A percentile compares a stretch with the other conserved stretches of the same genome.
phyloP scores from a whole-genome alignment of 768 basidiomycete genomes.

The Pulveroboletus sp. region DNA sequence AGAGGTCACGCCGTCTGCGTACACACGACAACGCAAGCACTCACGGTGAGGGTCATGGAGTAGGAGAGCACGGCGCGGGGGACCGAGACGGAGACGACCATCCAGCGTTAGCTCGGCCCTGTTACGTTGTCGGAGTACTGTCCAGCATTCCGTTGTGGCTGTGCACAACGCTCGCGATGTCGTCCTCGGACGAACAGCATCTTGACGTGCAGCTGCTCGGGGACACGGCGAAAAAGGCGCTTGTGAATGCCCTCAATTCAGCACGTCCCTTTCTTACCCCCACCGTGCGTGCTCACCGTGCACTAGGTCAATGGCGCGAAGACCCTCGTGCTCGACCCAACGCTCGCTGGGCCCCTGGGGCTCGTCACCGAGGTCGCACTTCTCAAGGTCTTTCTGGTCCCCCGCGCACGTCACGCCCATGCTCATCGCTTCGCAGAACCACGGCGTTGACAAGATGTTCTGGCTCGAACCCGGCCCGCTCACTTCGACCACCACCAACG shows the following conservation, averaged over 20 bases:
- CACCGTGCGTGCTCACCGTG: constrained; percentile 7
- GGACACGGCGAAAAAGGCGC: constrained; percentile 74
- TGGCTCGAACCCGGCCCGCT: constrained; percentile 94
- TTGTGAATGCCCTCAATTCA: constrained; percentile 83
- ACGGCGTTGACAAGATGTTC: constrained; percentile 99
- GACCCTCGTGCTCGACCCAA: constrained; percentile 89
- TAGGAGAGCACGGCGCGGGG: constrained; percentile 78
- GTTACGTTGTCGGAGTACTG: no score
- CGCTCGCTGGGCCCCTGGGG: constrained; percentile 86
- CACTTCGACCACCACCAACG: constrained; percentile 76
- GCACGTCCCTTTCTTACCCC: constrained; percentile 44
- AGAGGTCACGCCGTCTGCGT: constrained; percentile 2
- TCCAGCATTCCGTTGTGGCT: constrained; percentile 33
- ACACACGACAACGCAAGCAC: constrained; percentile 19
- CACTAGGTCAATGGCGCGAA: constrained; percentile 85
- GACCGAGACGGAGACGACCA: constrained; percentile 74
- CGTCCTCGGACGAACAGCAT: constrained; percentile 36
- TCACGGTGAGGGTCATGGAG: constrained; percentile 83
- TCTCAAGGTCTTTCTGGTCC: constrained; percentile 62
- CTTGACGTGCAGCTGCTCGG: constrained; percentile 65
- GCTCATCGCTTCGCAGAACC: constrained; percentile 58
- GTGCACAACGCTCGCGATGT: constrained; percentile 31
- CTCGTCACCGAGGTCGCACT: constrained; percentile 92
- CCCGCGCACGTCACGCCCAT: background rate
- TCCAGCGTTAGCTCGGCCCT: no score